Evolutionary conservation across 805 yeast species (phyloP).

Genomic region (Suhomyces faveliae): DNA sequence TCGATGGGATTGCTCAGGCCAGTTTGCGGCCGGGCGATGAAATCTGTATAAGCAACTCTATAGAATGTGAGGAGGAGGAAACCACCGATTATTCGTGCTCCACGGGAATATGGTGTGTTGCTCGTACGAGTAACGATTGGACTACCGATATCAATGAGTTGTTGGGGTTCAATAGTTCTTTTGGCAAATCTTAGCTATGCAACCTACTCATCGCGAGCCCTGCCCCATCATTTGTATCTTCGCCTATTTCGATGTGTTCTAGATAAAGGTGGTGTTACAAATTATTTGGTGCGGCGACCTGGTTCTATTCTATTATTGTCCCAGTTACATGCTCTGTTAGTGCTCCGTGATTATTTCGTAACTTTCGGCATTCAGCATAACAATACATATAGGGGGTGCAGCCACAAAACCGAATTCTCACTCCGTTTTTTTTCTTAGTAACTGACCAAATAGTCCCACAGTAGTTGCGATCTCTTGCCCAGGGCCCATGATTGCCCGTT

Average conservation of each 20-base stretch:
- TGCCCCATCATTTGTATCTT: background rate
- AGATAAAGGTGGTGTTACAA: too few species aligned
- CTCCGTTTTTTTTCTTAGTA: background rate
- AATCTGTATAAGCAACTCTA: conserved; percentile 63
- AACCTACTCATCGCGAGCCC: background rate
- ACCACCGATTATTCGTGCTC: conserved; percentile 11
- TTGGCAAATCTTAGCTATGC: conserved; percentile 25
- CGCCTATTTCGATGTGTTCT: too few species aligned
- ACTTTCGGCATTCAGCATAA: background rate
- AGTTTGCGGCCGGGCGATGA: conserved; percentile 74
- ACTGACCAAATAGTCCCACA: background rate
- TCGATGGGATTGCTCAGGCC: conserved; percentile 82
- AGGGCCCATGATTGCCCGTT: background rate
- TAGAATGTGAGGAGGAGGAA: background rate
- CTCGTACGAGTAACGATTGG: conserved; percentile 86
- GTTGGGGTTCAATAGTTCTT: conserved; percentile 84
- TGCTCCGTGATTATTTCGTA: background rate
- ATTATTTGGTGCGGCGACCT: too few species aligned
- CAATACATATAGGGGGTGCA: background rate
- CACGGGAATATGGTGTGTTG: conserved; percentile 82
- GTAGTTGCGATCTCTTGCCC: background rate
- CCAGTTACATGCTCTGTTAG: background rate
- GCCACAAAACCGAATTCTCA: background rate
- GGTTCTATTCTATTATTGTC: background rate
- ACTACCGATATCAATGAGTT: conserved; percentile 83